These are phyloP conservation scores for Paramecium biaurelia DNA, from an alignment of 73 alveolate genomes.

Conservation along the genomic window DNA sequence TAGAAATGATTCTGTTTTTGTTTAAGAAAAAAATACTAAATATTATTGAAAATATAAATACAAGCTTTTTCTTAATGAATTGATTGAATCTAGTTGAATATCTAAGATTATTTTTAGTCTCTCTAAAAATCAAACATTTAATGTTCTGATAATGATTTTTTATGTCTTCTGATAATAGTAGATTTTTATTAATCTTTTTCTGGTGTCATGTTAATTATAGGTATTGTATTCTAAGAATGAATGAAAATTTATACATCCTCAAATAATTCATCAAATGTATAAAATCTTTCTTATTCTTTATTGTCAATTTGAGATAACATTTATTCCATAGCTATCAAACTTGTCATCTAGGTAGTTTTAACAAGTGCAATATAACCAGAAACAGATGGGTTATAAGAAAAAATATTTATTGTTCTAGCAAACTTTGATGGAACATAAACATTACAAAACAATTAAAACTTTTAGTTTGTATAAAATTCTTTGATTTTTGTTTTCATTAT, in stretches of 20 bases:
- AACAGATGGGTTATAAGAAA: neutral
- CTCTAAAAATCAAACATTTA: neutral
- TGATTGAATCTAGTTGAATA: neutral
- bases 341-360: neutral
- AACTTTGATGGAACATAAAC: neutral
- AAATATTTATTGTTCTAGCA: neutral
- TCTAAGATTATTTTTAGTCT: neutral
- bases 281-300: neutral
- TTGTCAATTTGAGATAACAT: neutral
- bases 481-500: neutral
- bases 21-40: neutral
- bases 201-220: neutral
- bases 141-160: constrained; percentile 60
- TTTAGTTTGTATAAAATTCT: neutral
- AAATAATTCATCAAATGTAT: neutral
- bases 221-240: neutral
- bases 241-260: neutral
- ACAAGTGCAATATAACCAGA: neutral
- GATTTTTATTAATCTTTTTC: neutral
- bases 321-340: neutral
- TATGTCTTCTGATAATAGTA: constrained; percentile 23
- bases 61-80: neutral
- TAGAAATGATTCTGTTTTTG: neutral
- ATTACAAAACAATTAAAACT: neutral
- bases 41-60: neutral